Evolutionary conservation across 306 rosid genomes (phyloP).

Genomic region (Cucurbita ficifolia): DNA sequence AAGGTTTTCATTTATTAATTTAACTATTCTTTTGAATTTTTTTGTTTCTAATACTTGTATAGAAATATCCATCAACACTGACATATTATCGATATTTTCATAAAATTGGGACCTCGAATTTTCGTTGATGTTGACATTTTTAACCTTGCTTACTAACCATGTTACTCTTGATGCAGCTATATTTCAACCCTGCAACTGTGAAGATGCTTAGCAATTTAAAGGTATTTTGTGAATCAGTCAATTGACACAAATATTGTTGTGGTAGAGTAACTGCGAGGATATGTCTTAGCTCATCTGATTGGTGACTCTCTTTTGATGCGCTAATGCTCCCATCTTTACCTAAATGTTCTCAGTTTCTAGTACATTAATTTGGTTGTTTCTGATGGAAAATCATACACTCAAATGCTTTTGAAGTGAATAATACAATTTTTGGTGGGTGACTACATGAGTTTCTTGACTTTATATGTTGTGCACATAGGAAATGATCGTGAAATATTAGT

Average conservation of each 20-base stretch:
- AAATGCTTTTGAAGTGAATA: background rate
- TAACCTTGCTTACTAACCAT: background rate
- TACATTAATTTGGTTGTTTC: background rate
- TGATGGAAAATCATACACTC: too few species aligned
- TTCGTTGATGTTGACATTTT: too few species aligned
- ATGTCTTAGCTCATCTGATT: slow-evolving; percentile 2
- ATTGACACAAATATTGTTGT: slow-evolving; percentile 4
- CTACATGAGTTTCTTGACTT: background rate
- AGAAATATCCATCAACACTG: too few species aligned
- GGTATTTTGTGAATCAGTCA: slow-evolving; percentile 31
- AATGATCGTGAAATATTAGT: background rate
- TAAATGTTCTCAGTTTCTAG: background rate
- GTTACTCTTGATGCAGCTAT: slow-evolving; percentile 54
- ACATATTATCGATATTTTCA: too few species aligned
- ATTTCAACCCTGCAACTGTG: slow-evolving; percentile 97
- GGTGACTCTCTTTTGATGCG: background rate
- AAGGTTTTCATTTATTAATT: too few species aligned
- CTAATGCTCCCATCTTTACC: background rate
- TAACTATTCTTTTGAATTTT: too few species aligned
- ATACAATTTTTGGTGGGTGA: background rate
- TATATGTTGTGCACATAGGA: background rate
- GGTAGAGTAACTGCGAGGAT: background rate
- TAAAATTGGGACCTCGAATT: too few species aligned
- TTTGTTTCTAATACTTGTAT: too few species aligned
- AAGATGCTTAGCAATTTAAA: slow-evolving; percentile 98